These are phyloP conservation scores for Pulveroboletus sp. DNA, from an alignment of 768 basidiomycete genomes.

Conservation along the genomic window DNA sequence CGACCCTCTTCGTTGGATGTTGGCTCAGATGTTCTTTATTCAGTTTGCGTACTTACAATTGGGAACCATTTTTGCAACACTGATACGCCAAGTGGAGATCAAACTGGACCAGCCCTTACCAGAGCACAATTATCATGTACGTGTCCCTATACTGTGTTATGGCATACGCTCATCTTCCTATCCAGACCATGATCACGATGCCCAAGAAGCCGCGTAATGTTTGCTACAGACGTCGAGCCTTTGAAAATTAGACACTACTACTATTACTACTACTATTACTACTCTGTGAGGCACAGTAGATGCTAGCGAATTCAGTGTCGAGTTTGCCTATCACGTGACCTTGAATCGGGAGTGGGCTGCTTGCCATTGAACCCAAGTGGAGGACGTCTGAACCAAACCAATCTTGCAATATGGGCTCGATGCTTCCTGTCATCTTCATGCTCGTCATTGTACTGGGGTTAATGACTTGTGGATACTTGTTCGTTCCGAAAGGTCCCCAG, in stretches of 20 bases:
- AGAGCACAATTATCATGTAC: conserved; percentile 83
- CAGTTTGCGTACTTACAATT: conserved; percentile 95
- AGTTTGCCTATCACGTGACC: conserved; percentile 8
- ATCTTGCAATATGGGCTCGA: conserved; percentile 51
- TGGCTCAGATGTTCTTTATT: conserved; percentile 1
- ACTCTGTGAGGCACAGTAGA: conserved; percentile 3
- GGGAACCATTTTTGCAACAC: conserved; percentile 71
- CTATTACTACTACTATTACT: no score
- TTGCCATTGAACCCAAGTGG: no score
- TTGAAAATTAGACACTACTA: conserved; percentile 35
- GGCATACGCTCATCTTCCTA: conserved; percentile 3
- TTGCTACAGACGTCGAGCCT: conserved; percentile 60
- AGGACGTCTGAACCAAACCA: no score
- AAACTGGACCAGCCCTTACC: conserved; percentile 62
- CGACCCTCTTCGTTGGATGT: background rate
- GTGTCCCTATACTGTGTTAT: conserved; percentile 27
- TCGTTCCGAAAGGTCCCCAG: conserved; percentile 80
- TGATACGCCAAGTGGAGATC: conserved; percentile 75
- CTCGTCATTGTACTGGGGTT: conserved; percentile 61
- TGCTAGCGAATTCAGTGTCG: no score
- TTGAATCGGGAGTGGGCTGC: background rate
- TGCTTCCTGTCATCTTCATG: conserved; percentile 64
- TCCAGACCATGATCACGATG: conserved; percentile 90
- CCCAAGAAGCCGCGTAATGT: conserved; percentile 67
- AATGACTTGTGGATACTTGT: conserved; percentile 59